Base-by-base conservation (phyloP, 2,329 filamentous ascomycete species). In the Blastomyces emzantsi region DNA sequence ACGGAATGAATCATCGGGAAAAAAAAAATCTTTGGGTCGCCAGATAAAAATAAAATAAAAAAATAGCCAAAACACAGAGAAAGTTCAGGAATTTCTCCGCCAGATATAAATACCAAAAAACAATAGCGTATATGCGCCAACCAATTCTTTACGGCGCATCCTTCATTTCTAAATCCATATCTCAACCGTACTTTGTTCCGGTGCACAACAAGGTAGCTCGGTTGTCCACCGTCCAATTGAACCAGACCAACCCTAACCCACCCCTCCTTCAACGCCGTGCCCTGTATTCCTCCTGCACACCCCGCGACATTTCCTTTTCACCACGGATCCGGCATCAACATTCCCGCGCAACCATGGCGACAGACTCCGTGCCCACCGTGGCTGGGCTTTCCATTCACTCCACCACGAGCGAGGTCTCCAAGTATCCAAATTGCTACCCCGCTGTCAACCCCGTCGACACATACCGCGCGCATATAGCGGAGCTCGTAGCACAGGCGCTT, bases 391-490 rank as follows among this genome's bases (percentile, higher is more conserved):
- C 75, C 49, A 70, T 78, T 58, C 76, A 78, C 62, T 75, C 75
- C 19, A 76, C 75, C 25, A 68, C 70, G 9, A 52, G 58, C 28
- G 70, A 76, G 66, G 71, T 70, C 33, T 77, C 76, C 64, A 74
- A 75, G 63, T 77, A 74, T 69, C 69, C 76, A 61, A 71, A 73
- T 70, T 77, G 74, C 71, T 79, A 72, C 67, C 76, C 77, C 65
- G 73, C 76, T 39, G 65, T 79, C 69, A 80, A 80, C 71, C 78
- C 78, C 11, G 73, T 80, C 55, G 78, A 80, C 66, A 73, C 76
- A 64, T 80, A 80, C 68, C 73, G 78, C 64, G 73, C 76, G 65
- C 76, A 80, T 66, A 78, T 80, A 65, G 75, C 78, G 22, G 76
- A 78, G 67, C 71, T 73, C 63, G 63, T 80, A 64, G 73, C 71